Conservation (phyloP, 306 rosid species). For the Dryas alaskensis region DNA sequence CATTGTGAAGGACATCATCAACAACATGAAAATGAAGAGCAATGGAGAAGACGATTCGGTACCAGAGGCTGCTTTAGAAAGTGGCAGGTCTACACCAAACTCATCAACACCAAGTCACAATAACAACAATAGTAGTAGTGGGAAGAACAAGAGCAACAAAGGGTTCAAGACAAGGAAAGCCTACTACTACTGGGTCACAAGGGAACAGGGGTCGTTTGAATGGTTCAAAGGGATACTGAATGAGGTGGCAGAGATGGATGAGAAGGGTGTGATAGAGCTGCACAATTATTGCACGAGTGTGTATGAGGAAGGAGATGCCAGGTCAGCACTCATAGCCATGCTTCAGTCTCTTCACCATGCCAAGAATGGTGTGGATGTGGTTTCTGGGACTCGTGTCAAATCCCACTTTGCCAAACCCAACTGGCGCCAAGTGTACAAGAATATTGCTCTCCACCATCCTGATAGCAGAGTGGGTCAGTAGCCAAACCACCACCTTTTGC, state of each 20-base stretch:
- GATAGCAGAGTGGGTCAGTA: constrained; percentile 38
- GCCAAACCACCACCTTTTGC: neutral
- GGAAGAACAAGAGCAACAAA: constrained; percentile 23
- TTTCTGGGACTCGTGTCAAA: constrained; percentile 53
- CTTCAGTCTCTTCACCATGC: constrained; percentile 58
- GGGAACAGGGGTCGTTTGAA: constrained; percentile 60
- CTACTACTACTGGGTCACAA: constrained; percentile 54
- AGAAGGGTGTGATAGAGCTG: constrained; percentile 40
- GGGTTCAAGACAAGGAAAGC: constrained; percentile 45
- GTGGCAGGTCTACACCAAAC: constrained; percentile 3
- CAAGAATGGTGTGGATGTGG: constrained; percentile 56
- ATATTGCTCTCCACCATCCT: constrained; percentile 49
- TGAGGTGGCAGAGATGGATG: constrained; percentile 60
- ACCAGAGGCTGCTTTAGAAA: constrained; percentile 19
- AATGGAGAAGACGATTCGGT: constrained; percentile 26
- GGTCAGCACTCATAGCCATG: constrained; percentile 60
- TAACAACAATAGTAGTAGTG: neutral
- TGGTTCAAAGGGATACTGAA: constrained; percentile 59
- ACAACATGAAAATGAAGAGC: constrained; percentile 30
- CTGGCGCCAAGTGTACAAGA: constrained; percentile 55
- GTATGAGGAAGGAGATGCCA: constrained; percentile 62
- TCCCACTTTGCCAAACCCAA: constrained; percentile 61
- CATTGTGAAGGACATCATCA: constrained; percentile 55
- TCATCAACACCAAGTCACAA: neutral
- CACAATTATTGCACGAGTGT: constrained; percentile 66